Percentiles rank a stretch among this genome's conserved stretches.
These are phyloP conservation scores for Ophiostoma sp. DNA, from an alignment of 2,329 filamentous ascomycete genomes.

Conservation along the genomic window DNA sequence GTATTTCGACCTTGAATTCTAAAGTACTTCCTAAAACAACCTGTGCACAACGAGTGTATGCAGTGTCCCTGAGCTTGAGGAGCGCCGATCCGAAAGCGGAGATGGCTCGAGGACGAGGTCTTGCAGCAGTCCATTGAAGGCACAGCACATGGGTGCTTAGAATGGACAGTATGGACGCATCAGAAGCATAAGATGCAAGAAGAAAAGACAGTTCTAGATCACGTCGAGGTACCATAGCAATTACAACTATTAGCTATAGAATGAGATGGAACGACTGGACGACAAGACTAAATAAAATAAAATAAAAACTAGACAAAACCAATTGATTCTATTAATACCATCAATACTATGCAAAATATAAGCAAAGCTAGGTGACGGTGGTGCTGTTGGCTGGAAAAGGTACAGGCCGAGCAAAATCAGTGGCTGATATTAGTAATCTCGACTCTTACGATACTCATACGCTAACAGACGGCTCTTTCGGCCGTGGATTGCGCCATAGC, in stretches of 20 bases:
- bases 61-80: slow-evolving; percentile 11
- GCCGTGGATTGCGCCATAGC: neutral
- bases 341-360: too few relatives aligned
- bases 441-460: neutral
- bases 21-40: too few relatives aligned
- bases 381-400: neutral
- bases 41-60: neutral
- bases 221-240: neutral
- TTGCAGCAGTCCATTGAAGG: neutral
- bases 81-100: slow-evolving; percentile 24
- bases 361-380: neutral
- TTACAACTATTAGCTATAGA: neutral
- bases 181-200: too few relatives aligned
- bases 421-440: neutral
- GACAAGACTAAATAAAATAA: neutral
- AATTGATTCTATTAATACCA: too few relatives aligned
- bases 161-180: neutral
- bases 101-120: neutral
- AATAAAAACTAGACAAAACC: neutral
- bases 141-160: neutral
- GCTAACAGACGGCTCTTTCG: slow-evolving; percentile 6
- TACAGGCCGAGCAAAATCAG: neutral
- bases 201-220: neutral
- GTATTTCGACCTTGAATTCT: neutral
- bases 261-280: neutral